phyloP scores from a whole-genome alignment of 169 alveolate genomes.

The Cryptosporidium felis region DNA sequence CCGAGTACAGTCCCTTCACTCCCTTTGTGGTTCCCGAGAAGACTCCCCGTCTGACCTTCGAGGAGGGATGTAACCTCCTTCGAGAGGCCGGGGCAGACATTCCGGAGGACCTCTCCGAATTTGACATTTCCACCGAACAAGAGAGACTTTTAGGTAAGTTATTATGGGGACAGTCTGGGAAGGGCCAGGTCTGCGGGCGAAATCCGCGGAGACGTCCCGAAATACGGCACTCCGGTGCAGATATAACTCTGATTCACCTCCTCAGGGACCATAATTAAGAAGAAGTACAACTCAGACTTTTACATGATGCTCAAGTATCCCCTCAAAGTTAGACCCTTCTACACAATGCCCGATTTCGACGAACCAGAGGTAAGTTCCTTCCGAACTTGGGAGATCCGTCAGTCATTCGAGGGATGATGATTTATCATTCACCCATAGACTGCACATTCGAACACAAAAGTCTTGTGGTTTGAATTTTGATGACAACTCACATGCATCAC shows the following conservation, averaged over 20 bases:
- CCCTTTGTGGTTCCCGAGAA: slow-evolving; percentile 82
- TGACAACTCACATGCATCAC: slow-evolving; percentile 71
- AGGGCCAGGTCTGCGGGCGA: too few species aligned
- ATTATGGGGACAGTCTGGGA: too few species aligned
- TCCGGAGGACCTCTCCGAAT: slow-evolving; percentile 83
- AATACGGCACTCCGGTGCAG: too few species aligned
- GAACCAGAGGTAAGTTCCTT: slow-evolving; percentile 85
- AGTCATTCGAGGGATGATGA: slow-evolving; percentile 64
- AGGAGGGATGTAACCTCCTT: slow-evolving; percentile 87
- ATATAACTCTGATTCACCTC: background rate
- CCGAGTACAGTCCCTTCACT: slow-evolving; percentile 87
- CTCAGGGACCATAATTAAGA: slow-evolving; percentile 88
- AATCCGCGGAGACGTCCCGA: too few species aligned
- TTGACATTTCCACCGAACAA: slow-evolving; percentile 92
- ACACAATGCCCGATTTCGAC: slow-evolving; percentile 95
- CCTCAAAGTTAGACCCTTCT: slow-evolving; percentile 96
- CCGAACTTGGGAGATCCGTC: background rate
- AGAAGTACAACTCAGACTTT: slow-evolving; percentile 95
- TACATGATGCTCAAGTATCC: slow-evolving; percentile 97
- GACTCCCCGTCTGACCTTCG: slow-evolving; percentile 83
- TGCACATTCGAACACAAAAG: slow-evolving; percentile 6
- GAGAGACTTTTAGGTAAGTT: slow-evolving; percentile 92
- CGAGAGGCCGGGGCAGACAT: slow-evolving; percentile 85
- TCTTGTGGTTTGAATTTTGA: slow-evolving; percentile 5
- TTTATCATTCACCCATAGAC: slow-evolving; percentile 71